A percentile compares a stretch with the other conserved stretches of the same genome.
phyloP scores from a whole-genome alignment of 1,284 basidiomycete species.

The Somion occarium region DNA sequence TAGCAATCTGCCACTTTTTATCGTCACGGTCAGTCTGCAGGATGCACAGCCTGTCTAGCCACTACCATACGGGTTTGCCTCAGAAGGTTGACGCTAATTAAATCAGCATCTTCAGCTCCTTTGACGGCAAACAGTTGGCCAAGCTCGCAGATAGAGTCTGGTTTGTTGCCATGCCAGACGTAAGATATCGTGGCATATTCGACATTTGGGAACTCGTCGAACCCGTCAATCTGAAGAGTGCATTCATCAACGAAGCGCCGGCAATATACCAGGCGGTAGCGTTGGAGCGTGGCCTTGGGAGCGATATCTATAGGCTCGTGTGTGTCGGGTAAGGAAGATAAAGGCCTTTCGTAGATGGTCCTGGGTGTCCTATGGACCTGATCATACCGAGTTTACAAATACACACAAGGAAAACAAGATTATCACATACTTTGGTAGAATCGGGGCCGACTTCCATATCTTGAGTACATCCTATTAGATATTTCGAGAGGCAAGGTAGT shows the following conservation, averaged over 20 bases:
- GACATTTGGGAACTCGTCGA: slow-evolving; percentile 4
- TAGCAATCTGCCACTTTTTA: slow-evolving; percentile 12
- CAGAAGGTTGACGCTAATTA: slow-evolving; percentile 16
- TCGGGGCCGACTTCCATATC: too few species aligned
- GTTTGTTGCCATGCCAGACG: slow-evolving; percentile 7
- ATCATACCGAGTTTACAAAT: too few species aligned
- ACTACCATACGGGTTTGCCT: slow-evolving; percentile 9
- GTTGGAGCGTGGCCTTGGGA: background rate
- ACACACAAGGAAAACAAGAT: too few species aligned
- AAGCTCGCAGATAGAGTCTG: background rate
- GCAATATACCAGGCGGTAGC: slow-evolving; percentile 7
- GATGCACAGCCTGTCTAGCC: slow-evolving; percentile 15
- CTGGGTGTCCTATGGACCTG: too few species aligned
- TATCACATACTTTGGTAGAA: too few species aligned
- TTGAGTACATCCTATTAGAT: too few species aligned
- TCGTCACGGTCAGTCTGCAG: slow-evolving; percentile 6
- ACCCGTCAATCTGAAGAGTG: background rate
- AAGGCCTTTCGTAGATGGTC: too few species aligned
- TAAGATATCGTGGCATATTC: slow-evolving; percentile 8
- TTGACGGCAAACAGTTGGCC: slow-evolving; percentile 10
- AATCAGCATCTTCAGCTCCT: slow-evolving; percentile 15
- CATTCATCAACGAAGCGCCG: background rate
- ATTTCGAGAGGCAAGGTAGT: too few species aligned
- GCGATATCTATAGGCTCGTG: background rate
- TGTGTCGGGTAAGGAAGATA: too few species aligned